A percentile compares a stretch with the other conserved stretches of the same genome.
Evolutionary conservation across 1,139 yeast species (phyloP).

Genomic region (Debaryomyces fabryi): DNA sequence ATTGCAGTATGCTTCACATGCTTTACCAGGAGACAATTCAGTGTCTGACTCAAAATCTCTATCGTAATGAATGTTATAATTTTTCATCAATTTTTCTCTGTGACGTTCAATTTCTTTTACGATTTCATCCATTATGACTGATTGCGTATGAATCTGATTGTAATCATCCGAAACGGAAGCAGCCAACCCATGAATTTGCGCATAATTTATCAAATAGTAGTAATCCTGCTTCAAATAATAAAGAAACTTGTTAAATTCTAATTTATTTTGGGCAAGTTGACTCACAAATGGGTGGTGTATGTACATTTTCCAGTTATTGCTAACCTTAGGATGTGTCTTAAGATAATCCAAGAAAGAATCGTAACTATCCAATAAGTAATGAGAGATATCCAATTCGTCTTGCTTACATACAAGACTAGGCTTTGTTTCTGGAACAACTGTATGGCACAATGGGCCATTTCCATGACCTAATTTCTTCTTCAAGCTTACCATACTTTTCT

Average conservation of each 20-base stretch:
- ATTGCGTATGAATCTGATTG: conserved; percentile 54
- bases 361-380: conserved; percentile 3
- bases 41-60: conserved; percentile 42
- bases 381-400: not conserved
- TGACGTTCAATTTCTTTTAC: conserved; percentile 62
- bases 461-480: conserved; percentile 53
- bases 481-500: conserved; percentile 55
- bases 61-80: conserved; percentile 50
- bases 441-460: conserved; percentile 75
- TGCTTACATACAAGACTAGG: conserved; percentile 8
- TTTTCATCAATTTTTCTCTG: conserved; percentile 47
- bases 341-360: conserved; percentile 50
- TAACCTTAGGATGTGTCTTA: conserved; percentile 57
- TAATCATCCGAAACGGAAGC: conserved; percentile 63
- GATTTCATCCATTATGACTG: conserved; percentile 54
- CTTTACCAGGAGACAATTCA: conserved; percentile 53
- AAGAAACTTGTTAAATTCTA: conserved; percentile 54
- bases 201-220: conserved; percentile 68
- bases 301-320: conserved; percentile 59
- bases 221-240: conserved; percentile 74
- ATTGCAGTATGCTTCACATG: conserved; percentile 61
- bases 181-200: conserved; percentile 67
- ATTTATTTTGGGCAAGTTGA: conserved; percentile 52
- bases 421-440: conserved; percentile 23
- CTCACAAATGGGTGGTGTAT: conserved; percentile 64